Evolutionary conservation across 345 rosid species (phyloP).

Genomic region (Citrus unshiu): DNA sequence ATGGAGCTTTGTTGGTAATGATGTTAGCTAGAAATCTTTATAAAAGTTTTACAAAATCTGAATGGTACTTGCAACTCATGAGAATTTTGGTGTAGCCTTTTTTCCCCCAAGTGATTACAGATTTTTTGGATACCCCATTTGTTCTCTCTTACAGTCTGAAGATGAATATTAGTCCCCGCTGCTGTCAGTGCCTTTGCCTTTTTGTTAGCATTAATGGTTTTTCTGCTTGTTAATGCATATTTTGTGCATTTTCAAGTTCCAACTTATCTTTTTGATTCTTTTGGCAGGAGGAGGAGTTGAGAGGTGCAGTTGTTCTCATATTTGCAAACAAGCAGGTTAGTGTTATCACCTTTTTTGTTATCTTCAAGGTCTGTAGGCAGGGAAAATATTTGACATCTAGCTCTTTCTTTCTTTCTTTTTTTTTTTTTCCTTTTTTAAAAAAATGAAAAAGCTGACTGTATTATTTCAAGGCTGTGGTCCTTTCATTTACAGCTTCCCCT

Average conservation of each 20-base stretch:
- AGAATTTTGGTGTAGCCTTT: neutral
- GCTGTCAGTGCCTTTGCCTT: neutral
- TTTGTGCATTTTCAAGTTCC: neutral
- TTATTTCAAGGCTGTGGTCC: neutral
- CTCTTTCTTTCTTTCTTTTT: neutral
- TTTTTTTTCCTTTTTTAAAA: neutral
- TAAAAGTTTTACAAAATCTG: neutral
- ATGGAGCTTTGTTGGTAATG: neutral
- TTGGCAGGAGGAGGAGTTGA: constrained; percentile 68
- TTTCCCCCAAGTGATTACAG: neutral
- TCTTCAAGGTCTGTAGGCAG: neutral
- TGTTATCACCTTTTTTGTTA: neutral
- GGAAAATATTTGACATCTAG: neutral
- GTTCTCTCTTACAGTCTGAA: neutral
- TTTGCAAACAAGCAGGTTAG: constrained; percentile 76
- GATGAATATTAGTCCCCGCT: neutral
- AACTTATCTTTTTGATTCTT: neutral
- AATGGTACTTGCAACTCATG: neutral
- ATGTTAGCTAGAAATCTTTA: neutral
- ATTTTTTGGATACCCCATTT: neutral
- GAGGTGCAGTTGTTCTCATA: constrained; percentile 58
- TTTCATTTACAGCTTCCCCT: neutral
- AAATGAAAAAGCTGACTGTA: neutral
- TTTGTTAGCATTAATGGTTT: neutral
- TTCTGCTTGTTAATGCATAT: neutral